Evolutionary conservation across 75 land plant species (phyloP).

Genomic region (Gnetum montanum): DNA sequence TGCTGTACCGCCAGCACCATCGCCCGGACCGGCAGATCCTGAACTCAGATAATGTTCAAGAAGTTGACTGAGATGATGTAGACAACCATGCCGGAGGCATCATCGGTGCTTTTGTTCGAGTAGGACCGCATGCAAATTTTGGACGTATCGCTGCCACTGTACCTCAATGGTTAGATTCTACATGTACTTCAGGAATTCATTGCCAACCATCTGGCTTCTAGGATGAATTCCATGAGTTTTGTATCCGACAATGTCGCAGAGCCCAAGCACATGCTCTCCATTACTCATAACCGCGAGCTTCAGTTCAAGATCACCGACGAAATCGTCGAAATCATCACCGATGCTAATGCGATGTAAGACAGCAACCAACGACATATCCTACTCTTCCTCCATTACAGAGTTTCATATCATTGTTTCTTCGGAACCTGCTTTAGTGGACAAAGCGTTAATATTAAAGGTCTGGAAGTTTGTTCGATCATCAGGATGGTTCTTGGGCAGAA

Average conservation of each 20-base stretch:
- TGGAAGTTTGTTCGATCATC: too few relatives aligned
- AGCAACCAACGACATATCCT: too few relatives aligned
- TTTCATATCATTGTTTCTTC: too few relatives aligned
- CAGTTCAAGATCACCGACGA: constrained; percentile 73
- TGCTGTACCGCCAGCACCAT: too few relatives aligned
- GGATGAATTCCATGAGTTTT: constrained; percentile 63
- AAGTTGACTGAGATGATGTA: constrained; percentile 27
- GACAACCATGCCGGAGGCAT: constrained; percentile 24
- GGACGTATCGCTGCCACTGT: constrained; percentile 59
- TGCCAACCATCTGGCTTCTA: constrained; percentile 52
- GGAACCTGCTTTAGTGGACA: too few relatives aligned
- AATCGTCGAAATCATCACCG: constrained; percentile 56
- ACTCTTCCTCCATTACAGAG: too few relatives aligned
- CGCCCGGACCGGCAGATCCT: too few relatives aligned
- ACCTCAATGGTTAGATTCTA: constrained; percentile 55
- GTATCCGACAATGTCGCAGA: constrained; percentile 57
- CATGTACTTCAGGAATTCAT: constrained; percentile 59
- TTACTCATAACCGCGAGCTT: constrained; percentile 40
- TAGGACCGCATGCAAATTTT: constrained; percentile 67
- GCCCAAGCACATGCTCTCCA: constrained; percentile 35
- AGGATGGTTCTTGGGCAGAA: too few relatives aligned
- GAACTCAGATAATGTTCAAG: too few relatives aligned
- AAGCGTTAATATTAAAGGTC: too few relatives aligned
- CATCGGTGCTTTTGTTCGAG: constrained; percentile 43
- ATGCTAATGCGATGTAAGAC: constrained; percentile 44